Evolutionary conservation across 2,329 filamentous ascomycete genomes (phyloP).

Genomic region (Fusarium armeniacum): DNA sequence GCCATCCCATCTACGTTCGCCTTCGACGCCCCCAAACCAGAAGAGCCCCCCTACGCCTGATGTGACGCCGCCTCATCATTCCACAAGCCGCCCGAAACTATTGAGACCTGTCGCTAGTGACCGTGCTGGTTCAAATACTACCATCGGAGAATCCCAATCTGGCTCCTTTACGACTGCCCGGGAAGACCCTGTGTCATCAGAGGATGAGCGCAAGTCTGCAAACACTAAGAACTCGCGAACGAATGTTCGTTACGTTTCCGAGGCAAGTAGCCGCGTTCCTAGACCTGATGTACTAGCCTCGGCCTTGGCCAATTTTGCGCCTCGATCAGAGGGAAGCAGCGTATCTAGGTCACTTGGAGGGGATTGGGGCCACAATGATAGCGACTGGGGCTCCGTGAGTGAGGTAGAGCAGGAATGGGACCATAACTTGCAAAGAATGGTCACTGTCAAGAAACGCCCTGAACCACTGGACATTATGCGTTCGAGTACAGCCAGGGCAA

Average conservation of each 20-base stretch:
- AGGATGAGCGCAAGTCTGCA: slow-evolving; percentile 67
- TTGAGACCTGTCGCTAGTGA: slow-evolving; percentile 64
- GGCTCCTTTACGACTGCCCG: slow-evolving; percentile 80
- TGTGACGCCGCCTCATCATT: slow-evolving; percentile 77
- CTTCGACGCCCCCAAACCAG: slow-evolving; percentile 74
- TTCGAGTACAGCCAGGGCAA: slow-evolving; percentile 51
- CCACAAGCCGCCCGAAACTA: slow-evolving; percentile 59
- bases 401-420: slow-evolving; percentile 70
- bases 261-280: slow-evolving; percentile 37
- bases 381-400: slow-evolving; percentile 66
- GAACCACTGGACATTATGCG: slow-evolving; percentile 47
- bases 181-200: slow-evolving; percentile 74
- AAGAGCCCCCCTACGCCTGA: slow-evolving; percentile 81
- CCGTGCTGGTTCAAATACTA: slow-evolving; percentile 66
- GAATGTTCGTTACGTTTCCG: slow-evolving; percentile 58
- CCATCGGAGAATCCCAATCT: slow-evolving; percentile 71
- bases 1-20: slow-evolving; percentile 57
- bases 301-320: slow-evolving; percentile 59
- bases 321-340: slow-evolving; percentile 57
- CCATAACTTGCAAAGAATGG: slow-evolving; percentile 66
- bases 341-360: slow-evolving; percentile 59
- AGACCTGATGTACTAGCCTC: slow-evolving; percentile 58
- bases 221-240: slow-evolving; percentile 60
- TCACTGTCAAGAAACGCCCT: slow-evolving; percentile 65
- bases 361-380: slow-evolving; percentile 69